These are phyloP conservation scores for Fusarium musae DNA, from an alignment of 2,329 filamentous ascomycete genomes.

Conservation along the genomic window DNA sequence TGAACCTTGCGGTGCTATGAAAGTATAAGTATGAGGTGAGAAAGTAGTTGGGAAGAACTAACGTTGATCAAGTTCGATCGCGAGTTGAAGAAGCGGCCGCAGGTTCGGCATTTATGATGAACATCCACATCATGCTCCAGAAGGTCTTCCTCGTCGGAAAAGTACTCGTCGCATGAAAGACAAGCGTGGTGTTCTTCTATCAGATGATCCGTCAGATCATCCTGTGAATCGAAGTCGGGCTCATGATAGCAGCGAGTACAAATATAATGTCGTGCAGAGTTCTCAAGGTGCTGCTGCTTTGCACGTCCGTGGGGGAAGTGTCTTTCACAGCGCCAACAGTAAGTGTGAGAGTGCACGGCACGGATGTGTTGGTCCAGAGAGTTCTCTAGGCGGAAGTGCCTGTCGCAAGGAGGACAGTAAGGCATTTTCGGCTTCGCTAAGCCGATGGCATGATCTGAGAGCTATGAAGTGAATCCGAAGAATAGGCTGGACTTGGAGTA, in stretches of 20 bases:
- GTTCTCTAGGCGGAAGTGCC: not conserved
- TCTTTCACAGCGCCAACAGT: conserved; percentile 16
- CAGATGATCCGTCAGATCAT: not conserved
- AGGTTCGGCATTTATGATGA: conserved; percentile 32
- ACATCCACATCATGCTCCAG: conserved; percentile 7
- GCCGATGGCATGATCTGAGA: not conserved
- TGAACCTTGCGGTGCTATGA: conserved; percentile 36
- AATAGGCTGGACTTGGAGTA: too few relatives aligned
- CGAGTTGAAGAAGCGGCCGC: conserved; percentile 5
- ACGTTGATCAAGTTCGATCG: conserved; percentile 28
- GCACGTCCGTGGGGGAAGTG: not conserved
- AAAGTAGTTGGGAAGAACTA: not conserved
- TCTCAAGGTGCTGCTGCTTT: conserved; percentile 4
- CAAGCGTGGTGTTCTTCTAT: not conserved
- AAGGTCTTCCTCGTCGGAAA: not conserved
- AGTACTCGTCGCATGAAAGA: not conserved
- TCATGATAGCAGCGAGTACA: not conserved
- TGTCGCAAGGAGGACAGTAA: conserved; percentile 1
- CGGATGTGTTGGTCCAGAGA: conserved; percentile 3
- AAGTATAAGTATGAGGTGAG: fast-evolving
- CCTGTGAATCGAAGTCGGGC: not conserved
- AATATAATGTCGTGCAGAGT: conserved; percentile 3
- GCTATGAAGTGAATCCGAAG: not conserved
- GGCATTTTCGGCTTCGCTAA: not conserved
- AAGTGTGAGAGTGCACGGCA: not conserved